Evolutionary conservation across 2,329 filamentous ascomycete species (phyloP), one percentile per base, ranked within the genome.

Genomic region (Neonectria hederae): DNA sequence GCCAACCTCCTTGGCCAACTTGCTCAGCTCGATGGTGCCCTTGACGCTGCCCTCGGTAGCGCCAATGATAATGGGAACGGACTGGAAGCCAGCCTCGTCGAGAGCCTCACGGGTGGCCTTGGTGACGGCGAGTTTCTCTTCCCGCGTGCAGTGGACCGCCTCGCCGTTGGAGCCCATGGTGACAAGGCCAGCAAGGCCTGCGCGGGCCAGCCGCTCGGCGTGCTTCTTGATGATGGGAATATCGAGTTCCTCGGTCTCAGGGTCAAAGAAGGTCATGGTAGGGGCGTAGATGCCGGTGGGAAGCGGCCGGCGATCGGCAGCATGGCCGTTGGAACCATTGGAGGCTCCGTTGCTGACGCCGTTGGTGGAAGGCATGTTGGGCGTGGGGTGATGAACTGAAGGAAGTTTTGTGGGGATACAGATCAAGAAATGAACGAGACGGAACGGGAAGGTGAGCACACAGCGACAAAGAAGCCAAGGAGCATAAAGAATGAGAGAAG

Each of bases 131-230:
- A 88, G 78, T 78, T 94, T 94, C 80, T 97, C 93, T 66, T 90
- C 87, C 48, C 88, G 87, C 58, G 90, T 92, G 74, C 94, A 90
- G 82, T 97, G 93, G 60, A 93, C 91, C 24, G 93, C 93, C 82
- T 97, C 93, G 65, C 93, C 93, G 80, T 97, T 97, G 71, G 93
- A 97, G 66, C 94, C 93, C 90, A 96, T 93, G 70, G 90, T 91
- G 46, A 96, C 92, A 26, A 97, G 86, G 38, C 93, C 93, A 52
- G 90, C 92, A 11, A 97, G 87, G 9, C 94, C 94, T 62, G 89
- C 91, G 76, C 89, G 84, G 42, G 90, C 91, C 52, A 97, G 88
- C 52, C 93, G 90, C 70, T 92, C 88, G 24, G 92, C 91, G 76
- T 97, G 93, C 76, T 87, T 90, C 80, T 92, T 92, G 81, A 96